A percentile compares a stretch with the other conserved stretches of the same genome.
Evolutionary conservation across 2,329 filamentous ascomycete species (phyloP).

Genomic region (Chaetomiaceae sp.): DNA sequence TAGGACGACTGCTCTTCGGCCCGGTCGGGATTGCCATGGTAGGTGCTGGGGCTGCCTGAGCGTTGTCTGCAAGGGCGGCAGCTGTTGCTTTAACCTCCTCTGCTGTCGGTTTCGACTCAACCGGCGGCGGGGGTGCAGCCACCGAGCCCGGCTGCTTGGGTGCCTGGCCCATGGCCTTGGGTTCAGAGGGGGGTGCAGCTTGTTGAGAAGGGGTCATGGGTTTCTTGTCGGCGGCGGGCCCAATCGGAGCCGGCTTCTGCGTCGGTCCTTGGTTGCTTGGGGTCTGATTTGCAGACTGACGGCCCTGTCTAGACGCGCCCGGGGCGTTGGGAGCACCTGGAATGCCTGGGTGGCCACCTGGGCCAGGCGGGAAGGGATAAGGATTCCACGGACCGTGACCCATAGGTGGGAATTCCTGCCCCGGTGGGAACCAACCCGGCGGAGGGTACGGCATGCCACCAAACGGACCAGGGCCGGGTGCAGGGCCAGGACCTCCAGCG

Average conservation of each 20-base stretch:
- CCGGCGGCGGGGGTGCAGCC: conserved; percentile 56
- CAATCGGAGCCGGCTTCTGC: conserved; percentile 48
- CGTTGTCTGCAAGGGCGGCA: conserved; percentile 43
- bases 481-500: conserved; percentile 33
- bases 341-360: conserved; percentile 41
- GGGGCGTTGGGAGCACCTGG: conserved; percentile 32
- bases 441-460: conserved; percentile 72
- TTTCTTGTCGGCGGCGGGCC: conserved; percentile 47
- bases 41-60: conserved; percentile 32
- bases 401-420: conserved; percentile 60
- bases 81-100: conserved; percentile 50
- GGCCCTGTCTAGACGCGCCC: conserved; percentile 24
- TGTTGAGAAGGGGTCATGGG: conserved; percentile 42
- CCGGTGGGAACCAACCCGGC: conserved; percentile 72
- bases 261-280: conserved; percentile 30
- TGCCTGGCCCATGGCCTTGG: conserved; percentile 48
- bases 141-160: conserved; percentile 40
- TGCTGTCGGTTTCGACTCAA: conserved; percentile 63
- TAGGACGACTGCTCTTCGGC: conserved; percentile 38
- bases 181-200: conserved; percentile 46
- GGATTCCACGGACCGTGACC: conserved; percentile 20
- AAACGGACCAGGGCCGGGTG: conserved; percentile 39
- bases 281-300: conserved; percentile 32
- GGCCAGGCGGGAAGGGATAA: conserved; percentile 16
- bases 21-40: conserved; percentile 43